A percentile compares a stretch with the other conserved stretches of the same genome.
Conservation (phyloP, 805 yeast species). For the Candida oleophila region DNA sequence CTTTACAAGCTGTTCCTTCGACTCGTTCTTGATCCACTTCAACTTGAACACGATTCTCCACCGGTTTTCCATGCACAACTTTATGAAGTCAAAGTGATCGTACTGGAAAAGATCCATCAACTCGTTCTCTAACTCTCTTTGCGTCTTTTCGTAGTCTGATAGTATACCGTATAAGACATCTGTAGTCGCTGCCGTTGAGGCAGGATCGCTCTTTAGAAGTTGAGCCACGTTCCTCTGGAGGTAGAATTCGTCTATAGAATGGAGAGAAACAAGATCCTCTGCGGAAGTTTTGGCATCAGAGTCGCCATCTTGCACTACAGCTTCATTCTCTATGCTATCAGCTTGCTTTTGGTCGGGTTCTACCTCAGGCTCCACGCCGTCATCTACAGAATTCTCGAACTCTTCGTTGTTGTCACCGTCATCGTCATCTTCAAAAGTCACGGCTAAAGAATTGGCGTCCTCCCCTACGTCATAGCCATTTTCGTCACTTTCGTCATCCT, state of each 20-base stretch:
- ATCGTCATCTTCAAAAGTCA: slow-evolving; percentile 44
- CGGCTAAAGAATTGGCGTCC: slow-evolving; percentile 34
- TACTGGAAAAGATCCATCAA: slow-evolving; percentile 52
- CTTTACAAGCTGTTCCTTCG: slow-evolving; percentile 27
- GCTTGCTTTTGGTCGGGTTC: slow-evolving; percentile 11
- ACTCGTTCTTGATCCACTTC: slow-evolving; percentile 13
- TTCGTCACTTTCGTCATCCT: slow-evolving; percentile 11
- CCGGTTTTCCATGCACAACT: slow-evolving; percentile 50
- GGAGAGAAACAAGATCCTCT: slow-evolving; percentile 8
- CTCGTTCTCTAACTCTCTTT: slow-evolving; percentile 51
- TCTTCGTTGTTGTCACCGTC: slow-evolving; percentile 25
- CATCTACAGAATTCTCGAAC: slow-evolving; percentile 25
- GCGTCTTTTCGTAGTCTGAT: slow-evolving; percentile 29
- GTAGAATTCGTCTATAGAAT: slow-evolving; percentile 42
- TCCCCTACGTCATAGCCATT: slow-evolving; percentile 16
- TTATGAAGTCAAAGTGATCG: slow-evolving; percentile 51
- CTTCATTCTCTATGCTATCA: slow-evolving; percentile 10
- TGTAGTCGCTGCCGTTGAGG: slow-evolving; percentile 31
- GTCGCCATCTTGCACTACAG: background rate
- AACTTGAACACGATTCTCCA: slow-evolving; percentile 55
- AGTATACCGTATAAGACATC: slow-evolving; percentile 38
- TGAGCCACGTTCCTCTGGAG: slow-evolving; percentile 50
- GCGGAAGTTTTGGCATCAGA: background rate
- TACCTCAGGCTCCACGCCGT: slow-evolving; percentile 24
- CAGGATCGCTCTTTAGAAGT: slow-evolving; percentile 28